phyloP scores from a whole-genome alignment of 2,329 filamentous ascomycete species.

The Exophiala spinifera region DNA sequence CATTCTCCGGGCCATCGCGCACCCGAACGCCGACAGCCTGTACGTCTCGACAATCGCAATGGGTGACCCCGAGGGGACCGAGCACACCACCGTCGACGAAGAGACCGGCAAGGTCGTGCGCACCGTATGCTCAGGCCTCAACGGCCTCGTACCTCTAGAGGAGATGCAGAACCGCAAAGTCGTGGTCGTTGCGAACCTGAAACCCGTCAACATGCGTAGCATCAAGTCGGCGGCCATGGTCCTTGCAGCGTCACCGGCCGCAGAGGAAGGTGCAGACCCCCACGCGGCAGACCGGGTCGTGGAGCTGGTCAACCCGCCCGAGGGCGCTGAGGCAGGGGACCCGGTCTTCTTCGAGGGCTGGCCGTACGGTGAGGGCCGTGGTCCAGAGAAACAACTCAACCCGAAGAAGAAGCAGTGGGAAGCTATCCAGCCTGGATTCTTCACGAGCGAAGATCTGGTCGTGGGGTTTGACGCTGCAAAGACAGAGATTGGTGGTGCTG shows the following conservation, averaged over 20 bases:
- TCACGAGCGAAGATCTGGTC: constrained; percentile 74
- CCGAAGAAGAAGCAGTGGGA: constrained; percentile 99
- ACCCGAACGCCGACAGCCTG: constrained; percentile 94
- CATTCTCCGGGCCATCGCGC: constrained; percentile 91
- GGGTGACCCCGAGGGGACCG: constrained; percentile 78
- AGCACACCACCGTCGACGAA: constrained; percentile 75
- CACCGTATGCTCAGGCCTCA: constrained; percentile 94
- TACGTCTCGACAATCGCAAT: constrained; percentile 95
- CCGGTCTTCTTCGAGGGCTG: constrained; percentile 92
- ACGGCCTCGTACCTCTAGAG: constrained; percentile 84
- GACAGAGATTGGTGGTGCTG: constrained; percentile 67
- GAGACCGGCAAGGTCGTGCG: constrained; percentile 88
- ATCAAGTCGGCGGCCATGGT: constrained; percentile 84
- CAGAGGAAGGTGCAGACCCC: constrained; percentile 74
- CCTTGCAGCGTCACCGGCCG: constrained; percentile 77
- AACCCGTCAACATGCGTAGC: constrained; percentile 98
- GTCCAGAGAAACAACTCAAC: constrained; percentile 84
- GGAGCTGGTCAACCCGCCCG: constrained; percentile 83
- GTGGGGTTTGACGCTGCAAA: constrained; percentile 80
- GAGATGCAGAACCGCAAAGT: constrained; percentile 98
- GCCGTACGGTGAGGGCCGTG: constrained; percentile 63
- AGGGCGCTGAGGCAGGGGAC: constrained; percentile 75
- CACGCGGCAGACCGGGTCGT: constrained; percentile 73
- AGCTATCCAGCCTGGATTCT: constrained; percentile 92
- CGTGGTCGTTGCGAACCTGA: constrained; percentile 93